Evolutionary conservation across 257 asterid genomes (phyloP), one percentile per base, ranked within the genome.

Genomic region (Solanum clarkiae): DNA sequence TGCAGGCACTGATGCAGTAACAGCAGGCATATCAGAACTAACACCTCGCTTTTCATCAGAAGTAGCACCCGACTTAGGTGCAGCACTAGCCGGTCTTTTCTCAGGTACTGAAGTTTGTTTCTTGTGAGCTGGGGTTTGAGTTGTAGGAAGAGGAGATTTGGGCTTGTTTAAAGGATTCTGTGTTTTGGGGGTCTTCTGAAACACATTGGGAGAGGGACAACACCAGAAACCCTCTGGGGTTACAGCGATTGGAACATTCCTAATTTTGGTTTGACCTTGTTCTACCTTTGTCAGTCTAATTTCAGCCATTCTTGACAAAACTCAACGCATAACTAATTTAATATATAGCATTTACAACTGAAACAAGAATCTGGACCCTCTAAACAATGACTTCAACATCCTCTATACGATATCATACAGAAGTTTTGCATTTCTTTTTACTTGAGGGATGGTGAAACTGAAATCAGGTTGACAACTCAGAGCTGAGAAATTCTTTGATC

Each of bases 191-290:
- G 92, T 77, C 88, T 95, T 96, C 72, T 96, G 99, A 82, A 96
- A 95, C 75, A 90, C 99, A 66, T 87, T 92, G 5, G 98, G 99
- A 24, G 97, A 93, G 49, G 99, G 99, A 84, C 99, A 96, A 89
- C 99, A 96, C 99, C 99, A 96, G 84, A 96, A 96, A 40, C 99
- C 99, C 59, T 96, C 99, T 42, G 98, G 98, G 51, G 99, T 96
- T 13, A 96, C 99, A 83, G 97, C 99, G 85, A 96, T 96, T 84
- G 99, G 99, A 20, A 96, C 99, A 85, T 85, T 93, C 71, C 88
- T 93, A 55, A 96, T 89, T 79, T 92, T 96, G 53, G 98, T 90
- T 80, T 91, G 98, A 68, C 93, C 92, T 54, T 92, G 94, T 45
- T 94, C 99, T 91, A 91, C 90, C 83, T 92, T 95, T 45, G 92